Base-by-base conservation (phyloP, 306 rosid genomes). In the Quercus aquifolioides region DNA sequence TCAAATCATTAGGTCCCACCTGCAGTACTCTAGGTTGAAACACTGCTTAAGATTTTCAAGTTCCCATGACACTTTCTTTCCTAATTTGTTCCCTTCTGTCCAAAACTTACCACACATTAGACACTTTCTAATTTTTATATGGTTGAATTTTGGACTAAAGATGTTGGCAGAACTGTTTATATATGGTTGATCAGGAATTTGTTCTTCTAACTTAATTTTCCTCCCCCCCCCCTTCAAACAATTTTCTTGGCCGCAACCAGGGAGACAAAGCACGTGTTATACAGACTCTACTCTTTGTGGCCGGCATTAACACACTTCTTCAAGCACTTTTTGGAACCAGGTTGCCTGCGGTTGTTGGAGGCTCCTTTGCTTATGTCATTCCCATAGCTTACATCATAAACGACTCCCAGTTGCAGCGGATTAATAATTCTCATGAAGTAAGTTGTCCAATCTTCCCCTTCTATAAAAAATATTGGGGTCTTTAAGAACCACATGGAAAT, bases 281-380 rank as follows among this genome's bases (percentile, higher is more conserved):
- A 79, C 99, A 95, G 81, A 91, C 99, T 51, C 89, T 95, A 55
- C 98, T 92, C 62, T 95, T 95, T 80, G 99, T 95, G 69, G 85
- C 98, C 75, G 99, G 99, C 65, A 75, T 92, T 68, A 95, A 95
- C 83, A 95, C 99, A 49, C 98, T 95, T 89, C 97, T 95, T 55
- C 99, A 95, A 90, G 90, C 99, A 14, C 99, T 95, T 67, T 95
- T 95, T 21, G 99, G 99, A 75, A 92, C 99, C 49, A 89, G 99
- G 82, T 84, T 95, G 83, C 99, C 99, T 5, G 89, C 97, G 10
- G 97, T 95, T 33, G 97, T 95, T 79, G 99, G 99, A 86, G 98
- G 99, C 51, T 92, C 99, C 71, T 95, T 79, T 83, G 95, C 97
- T n/a, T 95, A 90, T 83, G 82, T 92, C 31, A 26, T 89, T 80